These are phyloP conservation scores for Ophiostoma angusticollis DNA, from an alignment of 2,329 filamentous ascomycete genomes.

Conservation along the genomic window DNA sequence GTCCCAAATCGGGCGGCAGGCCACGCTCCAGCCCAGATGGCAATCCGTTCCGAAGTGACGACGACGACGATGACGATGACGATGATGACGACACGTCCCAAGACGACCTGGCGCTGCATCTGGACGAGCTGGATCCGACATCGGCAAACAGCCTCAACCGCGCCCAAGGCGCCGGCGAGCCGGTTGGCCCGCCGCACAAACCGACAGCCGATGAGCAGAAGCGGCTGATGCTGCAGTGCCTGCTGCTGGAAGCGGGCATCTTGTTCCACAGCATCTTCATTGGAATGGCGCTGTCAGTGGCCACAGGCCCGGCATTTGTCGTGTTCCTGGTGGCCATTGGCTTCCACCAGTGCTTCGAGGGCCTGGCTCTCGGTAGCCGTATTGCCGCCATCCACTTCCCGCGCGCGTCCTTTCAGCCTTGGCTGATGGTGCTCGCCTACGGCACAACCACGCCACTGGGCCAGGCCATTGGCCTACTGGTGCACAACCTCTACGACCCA, in stretches of 20 bases:
- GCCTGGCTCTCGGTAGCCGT: constrained; percentile 70
- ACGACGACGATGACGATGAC: constrained; percentile 20
- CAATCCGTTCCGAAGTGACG: no score
- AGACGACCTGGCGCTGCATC: constrained; percentile 41
- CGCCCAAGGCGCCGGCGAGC: constrained; percentile 10
- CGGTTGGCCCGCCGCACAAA: constrained; percentile 17
- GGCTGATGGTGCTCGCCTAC: constrained; percentile 69
- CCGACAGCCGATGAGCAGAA: constrained; percentile 44
- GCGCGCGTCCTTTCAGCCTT: constrained; percentile 59
- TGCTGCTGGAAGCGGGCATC: constrained; percentile 71
- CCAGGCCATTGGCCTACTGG: constrained; percentile 66
- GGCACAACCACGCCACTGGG: constrained; percentile 69
- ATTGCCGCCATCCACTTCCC: constrained; percentile 77
- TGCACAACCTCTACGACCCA: constrained; percentile 72
- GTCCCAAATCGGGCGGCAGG: constrained; percentile 9
- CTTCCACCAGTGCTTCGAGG: constrained; percentile 83
- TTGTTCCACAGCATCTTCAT: constrained; percentile 72
- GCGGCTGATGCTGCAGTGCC: constrained; percentile 60
- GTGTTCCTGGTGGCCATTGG: constrained; percentile 70
- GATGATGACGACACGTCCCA: constrained; percentile 36
- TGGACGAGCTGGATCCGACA: constrained; percentile 44
- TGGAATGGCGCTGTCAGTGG: constrained; percentile 73
- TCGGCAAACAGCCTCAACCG: constrained; percentile 11
- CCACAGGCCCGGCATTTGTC: constrained; percentile 65
- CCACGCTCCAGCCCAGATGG: no score